Evolutionary conservation across 2,329 filamentous ascomycete species (phyloP), one percentile per base, ranked within the genome.

Genomic region (Pyricularia grisea): DNA sequence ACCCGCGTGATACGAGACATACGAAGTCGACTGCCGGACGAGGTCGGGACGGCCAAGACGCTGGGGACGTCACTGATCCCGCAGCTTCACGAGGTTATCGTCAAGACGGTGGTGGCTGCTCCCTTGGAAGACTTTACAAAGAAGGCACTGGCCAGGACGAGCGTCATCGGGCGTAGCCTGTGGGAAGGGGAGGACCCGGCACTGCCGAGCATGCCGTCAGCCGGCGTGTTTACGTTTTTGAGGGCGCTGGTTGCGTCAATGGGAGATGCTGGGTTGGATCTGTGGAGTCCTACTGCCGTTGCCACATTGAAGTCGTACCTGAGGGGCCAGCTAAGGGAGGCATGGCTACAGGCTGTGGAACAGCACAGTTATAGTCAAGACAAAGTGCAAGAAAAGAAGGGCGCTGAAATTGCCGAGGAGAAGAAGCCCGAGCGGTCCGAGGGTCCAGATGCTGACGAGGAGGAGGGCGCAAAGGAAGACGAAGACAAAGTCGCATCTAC

Each of bases 161-260:
- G 75, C 31, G 83, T 92, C 0, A 83, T 84, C 2, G 88, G 90
- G 7, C 84, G 88, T 67, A 83, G 86, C 0, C 81, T 97, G 0
- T 97, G 94, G 94, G 93, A 96, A 76, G 92, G 92, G 1, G 10
- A 25, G 0, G 82, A 87, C 55, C 91, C 92, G 0, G 82, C 87
- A 30, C 77, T 97, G 61, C 94, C 94, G 0, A 84, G 88, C 6
- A 92, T 95, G 74, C 93, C 93, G 0, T 94, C 92, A 0, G 89
- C 92, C 0, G 83, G 84, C 25, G 82, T 88, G 0, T 97, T 97
- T 75, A 86, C 85, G 70, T 89, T 96, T 68, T 75, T 97, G 66
- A 87, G 88, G 28, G 83, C 83, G 64, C 75, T 97, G 31, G 86
- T 87, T 4, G 79, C 81, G 65, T 81, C 84, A 5, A 96, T 97